Conservation (phyloP, 192 early-diverging fungal genomes). For the Coemansia guatemalensis region DNA sequence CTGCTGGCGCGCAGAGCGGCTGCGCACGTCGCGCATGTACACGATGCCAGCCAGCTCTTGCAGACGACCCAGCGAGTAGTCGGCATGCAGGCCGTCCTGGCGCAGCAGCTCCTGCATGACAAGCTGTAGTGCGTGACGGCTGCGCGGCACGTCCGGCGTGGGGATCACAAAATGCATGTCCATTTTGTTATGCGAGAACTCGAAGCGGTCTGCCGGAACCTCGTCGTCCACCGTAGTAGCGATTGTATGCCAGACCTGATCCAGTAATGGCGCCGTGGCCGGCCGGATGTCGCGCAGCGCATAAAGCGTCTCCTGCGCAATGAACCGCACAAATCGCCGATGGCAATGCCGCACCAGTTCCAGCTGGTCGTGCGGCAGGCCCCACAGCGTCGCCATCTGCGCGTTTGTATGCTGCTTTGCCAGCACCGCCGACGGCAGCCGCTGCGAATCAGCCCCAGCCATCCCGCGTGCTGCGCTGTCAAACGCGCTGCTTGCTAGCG, state of each 20-base stretch:
- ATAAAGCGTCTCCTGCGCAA: constrained; percentile 50
- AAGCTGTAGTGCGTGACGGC: constrained; percentile 36
- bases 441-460: constrained; percentile 2
- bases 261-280: constrained; percentile 43
- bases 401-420: constrained; percentile 41
- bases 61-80: constrained; percentile 34
- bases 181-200: constrained; percentile 51
- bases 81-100: constrained; percentile 7
- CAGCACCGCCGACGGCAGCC: constrained; percentile 35
- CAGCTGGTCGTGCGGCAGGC: constrained; percentile 46
- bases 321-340: constrained; percentile 41
- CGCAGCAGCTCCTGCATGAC: constrained; percentile 45
- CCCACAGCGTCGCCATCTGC: constrained; percentile 45
- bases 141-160: constrained; percentile 21
- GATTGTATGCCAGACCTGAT: constrained; percentile 54
- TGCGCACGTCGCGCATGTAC: constrained; percentile 51
- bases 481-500: constrained; percentile 33
- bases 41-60: constrained; percentile 32
- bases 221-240: constrained; percentile 52
- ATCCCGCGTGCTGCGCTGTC: constrained; percentile 12
- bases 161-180: constrained; percentile 36
- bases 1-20: constrained; percentile 27
- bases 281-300: constrained; percentile 46
- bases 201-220: constrained; percentile 33
- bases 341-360: constrained; percentile 46